Evolutionary conservation across 1,284 basidiomycete genomes (phyloP).

Genomic region (Cystobasidium slooffiae): DNA sequence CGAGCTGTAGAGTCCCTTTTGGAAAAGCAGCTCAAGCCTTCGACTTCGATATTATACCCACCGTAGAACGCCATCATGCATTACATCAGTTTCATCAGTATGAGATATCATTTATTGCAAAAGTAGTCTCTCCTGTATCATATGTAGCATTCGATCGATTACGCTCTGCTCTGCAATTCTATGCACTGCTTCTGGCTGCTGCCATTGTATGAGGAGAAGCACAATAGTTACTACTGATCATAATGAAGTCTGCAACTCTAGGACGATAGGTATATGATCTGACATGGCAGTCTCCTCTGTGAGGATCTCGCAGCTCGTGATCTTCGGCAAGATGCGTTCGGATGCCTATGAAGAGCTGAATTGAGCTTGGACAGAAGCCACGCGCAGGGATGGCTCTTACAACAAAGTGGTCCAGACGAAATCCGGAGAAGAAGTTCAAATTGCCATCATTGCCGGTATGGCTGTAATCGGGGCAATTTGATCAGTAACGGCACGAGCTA

Average conservation of each 20-base stretch:
- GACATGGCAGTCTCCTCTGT: constrained; percentile 18
- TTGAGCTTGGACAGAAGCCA: not conserved
- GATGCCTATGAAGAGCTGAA: not conserved
- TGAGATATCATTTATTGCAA: too few species aligned
- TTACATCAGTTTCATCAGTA: too few species aligned
- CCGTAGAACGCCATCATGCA: too few species aligned
- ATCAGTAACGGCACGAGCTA: not conserved
- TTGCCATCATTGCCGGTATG: constrained; percentile 32
- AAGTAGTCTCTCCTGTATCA: not conserved
- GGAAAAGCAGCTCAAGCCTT: too few species aligned
- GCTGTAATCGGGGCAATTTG: not conserved
- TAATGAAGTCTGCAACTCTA: not conserved
- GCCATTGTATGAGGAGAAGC: not conserved
- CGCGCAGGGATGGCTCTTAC: constrained; percentile 6
- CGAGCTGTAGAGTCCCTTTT: not conserved
- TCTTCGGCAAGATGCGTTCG: not conserved
- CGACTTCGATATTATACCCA: too few species aligned
- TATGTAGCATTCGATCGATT: constrained; percentile 6
- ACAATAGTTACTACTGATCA: not conserved
- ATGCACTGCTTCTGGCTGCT: not conserved
- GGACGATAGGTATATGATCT: constrained; percentile 36
- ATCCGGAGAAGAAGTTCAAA: constrained; percentile 34
- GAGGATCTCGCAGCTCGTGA: constrained; percentile 33
- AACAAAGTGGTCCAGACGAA: constrained; percentile 36
- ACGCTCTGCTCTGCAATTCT: not conserved